Evolutionary conservation across 345 rosid species (phyloP).

Genomic region (Brassica napus): DNA sequence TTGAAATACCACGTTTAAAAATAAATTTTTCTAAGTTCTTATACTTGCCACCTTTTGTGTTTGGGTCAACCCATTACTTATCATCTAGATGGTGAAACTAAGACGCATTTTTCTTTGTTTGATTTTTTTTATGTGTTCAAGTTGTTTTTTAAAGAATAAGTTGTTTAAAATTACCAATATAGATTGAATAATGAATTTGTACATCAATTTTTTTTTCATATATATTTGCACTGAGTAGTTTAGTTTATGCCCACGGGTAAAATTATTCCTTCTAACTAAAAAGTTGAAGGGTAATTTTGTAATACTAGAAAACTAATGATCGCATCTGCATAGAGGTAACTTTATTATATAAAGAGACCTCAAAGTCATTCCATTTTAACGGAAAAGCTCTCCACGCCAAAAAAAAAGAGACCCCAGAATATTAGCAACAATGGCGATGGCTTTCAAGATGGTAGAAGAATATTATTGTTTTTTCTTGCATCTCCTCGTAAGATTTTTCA

Average conservation of each 20-base stretch:
- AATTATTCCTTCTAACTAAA: neutral
- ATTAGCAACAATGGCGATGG: slow-evolving; percentile 83
- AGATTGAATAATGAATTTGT: neutral
- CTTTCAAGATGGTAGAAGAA: slow-evolving; percentile 85
- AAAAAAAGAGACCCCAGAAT: neutral
- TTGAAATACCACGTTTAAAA: neutral
- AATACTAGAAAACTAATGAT: slow-evolving; percentile 35
- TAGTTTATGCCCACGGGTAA: slow-evolving; percentile 3
- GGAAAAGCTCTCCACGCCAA: neutral
- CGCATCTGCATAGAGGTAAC: slow-evolving; percentile 37
- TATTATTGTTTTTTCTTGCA: neutral
- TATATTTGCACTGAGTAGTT: neutral
- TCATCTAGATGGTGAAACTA: neutral
- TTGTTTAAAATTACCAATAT: neutral
- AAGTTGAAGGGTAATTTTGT: slow-evolving; percentile 31
- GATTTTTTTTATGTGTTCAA: neutral
- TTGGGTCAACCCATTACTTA: neutral
- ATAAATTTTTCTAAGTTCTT: neutral
- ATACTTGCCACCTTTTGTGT: neutral
- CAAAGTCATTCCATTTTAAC: slow-evolving; percentile 16
- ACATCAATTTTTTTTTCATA: neutral
- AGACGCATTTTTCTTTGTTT: neutral
- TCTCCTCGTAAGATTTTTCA: neutral
- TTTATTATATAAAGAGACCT: slow-evolving; percentile 49
- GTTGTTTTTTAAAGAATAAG: neutral